Conservation (phyloP, 2,329 filamentous ascomycete species). For the Aspergillus versicolor region DNA sequence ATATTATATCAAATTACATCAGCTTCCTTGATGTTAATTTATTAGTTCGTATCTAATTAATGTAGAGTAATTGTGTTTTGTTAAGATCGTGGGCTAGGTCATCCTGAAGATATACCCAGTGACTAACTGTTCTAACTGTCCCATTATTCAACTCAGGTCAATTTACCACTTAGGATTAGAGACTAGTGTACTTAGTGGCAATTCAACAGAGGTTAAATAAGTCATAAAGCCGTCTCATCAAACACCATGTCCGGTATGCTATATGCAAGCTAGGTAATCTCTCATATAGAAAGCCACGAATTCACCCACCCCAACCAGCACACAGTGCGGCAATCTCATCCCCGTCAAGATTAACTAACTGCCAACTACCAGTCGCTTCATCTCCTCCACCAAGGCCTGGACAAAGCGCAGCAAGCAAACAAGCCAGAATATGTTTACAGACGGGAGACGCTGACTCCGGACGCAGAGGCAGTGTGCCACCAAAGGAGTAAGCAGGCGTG, state of each 20-base stretch:
- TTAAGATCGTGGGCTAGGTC: too few species aligned
- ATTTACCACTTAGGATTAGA: too few species aligned
- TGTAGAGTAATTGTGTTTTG: too few species aligned
- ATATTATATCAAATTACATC: too few species aligned
- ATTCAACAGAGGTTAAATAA: too few species aligned
- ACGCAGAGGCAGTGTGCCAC: constrained; percentile 33
- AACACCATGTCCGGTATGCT: background rate
- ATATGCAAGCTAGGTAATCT: background rate
- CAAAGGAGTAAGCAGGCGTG: constrained; percentile 32
- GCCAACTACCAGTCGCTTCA: background rate
- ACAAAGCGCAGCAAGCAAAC: constrained; percentile 70
- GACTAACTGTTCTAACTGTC: too few species aligned
- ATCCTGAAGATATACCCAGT: too few species aligned
- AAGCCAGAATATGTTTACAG: constrained; percentile 91
- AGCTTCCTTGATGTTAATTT: too few species aligned
- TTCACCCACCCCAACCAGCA: constrained; percentile 45
- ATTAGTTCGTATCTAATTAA: too few species aligned
- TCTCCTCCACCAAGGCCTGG: constrained; percentile 53
- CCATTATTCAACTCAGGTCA: too few species aligned
- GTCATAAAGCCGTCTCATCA: too few species aligned
- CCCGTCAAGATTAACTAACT: constrained; percentile 45
- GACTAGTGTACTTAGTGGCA: too few species aligned
- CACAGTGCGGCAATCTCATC: constrained; percentile 74
- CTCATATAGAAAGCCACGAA: background rate
- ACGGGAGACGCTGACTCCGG: constrained; percentile 35